A percentile compares a stretch with the other conserved stretches of the same genome.
phyloP scores from a whole-genome alignment of 2,329 filamentous ascomycete species.

The Arthrobotrys iridis region DNA sequence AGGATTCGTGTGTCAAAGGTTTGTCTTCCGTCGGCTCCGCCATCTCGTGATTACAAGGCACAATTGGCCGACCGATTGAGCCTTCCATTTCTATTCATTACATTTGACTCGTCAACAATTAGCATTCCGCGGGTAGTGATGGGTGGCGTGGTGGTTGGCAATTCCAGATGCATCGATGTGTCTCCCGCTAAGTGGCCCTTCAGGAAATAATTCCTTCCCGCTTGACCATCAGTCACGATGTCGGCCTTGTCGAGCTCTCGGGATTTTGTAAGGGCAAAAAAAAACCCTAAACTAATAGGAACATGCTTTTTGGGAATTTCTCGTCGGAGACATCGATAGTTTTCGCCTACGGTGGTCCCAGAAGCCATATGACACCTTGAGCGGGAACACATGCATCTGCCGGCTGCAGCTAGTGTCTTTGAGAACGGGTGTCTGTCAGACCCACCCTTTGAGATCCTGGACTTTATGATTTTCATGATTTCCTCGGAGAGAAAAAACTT shows the following conservation, averaged over 20 bases:
- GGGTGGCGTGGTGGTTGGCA: neutral
- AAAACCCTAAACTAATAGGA: too few relatives aligned
- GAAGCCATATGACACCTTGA: constrained; percentile 51
- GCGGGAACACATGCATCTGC: constrained; percentile 54
- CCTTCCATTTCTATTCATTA: neutral
- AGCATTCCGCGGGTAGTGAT: neutral
- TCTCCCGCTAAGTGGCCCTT: constrained; percentile 42
- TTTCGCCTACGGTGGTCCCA: constrained; percentile 29
- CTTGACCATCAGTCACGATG: constrained; percentile 51
- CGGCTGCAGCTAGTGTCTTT: constrained; percentile 54
- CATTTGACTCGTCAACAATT: neutral
- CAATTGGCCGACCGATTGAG: constrained; percentile 6
- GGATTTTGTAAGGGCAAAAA: too few relatives aligned
- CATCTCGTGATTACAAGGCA: constrained; percentile 54
- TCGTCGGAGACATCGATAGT: neutral
- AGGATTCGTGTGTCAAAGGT: neutral
- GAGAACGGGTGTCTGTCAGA: constrained; percentile 38
- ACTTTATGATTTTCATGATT: neutral
- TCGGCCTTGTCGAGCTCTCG: constrained; percentile 17
- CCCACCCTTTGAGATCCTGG: constrained; percentile 10
- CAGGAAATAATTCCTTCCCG: neutral
- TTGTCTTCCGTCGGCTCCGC: constrained; percentile 28
- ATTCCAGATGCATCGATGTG: constrained; percentile 31
- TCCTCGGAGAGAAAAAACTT: neutral
- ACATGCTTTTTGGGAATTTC: constrained; percentile 9